phyloP scores from a whole-genome alignment of 73 alveolate genomes.

The Tetrahymena borealis region DNA sequence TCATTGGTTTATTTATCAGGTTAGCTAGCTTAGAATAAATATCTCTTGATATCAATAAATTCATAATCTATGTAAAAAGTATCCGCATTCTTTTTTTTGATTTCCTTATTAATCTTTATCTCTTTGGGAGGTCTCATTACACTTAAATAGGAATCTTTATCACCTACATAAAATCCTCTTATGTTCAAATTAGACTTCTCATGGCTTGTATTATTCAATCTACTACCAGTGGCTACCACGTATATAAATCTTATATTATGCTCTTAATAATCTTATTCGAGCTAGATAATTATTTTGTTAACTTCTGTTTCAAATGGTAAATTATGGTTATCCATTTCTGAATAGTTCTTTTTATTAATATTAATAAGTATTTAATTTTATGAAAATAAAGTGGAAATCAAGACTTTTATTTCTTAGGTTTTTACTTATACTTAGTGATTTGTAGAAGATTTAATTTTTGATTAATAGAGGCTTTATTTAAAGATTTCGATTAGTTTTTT shows the following conservation, averaged over 20 bases:
- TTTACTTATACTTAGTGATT: not conserved
- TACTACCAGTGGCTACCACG: not conserved
- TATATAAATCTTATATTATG: not conserved
- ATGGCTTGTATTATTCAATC: not conserved
- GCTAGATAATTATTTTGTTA: not conserved
- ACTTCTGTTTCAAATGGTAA: not conserved
- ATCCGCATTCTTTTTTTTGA: not conserved
- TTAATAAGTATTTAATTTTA: too few relatives aligned
- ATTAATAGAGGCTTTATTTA: not conserved
- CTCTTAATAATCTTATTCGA: not conserved
- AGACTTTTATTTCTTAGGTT: not conserved
- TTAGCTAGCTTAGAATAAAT: not conserved
- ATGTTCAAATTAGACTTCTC: not conserved
- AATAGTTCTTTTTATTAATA: too few relatives aligned
- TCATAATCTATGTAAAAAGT: not conserved
- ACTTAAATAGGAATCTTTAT: not conserved
- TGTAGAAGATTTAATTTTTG: not conserved
- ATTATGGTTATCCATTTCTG: not conserved
- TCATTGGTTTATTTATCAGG: not conserved
- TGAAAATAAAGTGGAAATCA: not conserved
- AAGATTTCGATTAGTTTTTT: not conserved
- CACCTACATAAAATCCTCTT: not conserved
- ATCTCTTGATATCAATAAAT: not conserved
- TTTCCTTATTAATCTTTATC: not conserved
- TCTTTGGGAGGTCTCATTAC: not conserved